Base-by-base conservation (phyloP, 148 eudicot species). In the Silene conica region DNA sequence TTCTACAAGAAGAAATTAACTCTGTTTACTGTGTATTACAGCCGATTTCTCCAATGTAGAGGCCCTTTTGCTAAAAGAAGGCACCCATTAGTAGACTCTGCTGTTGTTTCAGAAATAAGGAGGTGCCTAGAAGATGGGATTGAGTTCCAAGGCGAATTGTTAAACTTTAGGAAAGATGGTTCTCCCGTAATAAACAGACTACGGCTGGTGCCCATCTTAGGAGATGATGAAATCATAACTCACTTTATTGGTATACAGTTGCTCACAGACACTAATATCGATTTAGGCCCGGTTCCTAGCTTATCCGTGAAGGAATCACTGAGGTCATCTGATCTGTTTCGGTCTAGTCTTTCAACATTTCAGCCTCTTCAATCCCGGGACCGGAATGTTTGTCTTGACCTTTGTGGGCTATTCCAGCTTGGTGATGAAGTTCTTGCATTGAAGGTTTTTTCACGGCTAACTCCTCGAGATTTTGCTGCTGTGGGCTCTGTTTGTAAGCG, bases 1-100 rank as follows among this genome's bases (percentile, higher is more conserved):
- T 26, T 13, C 65, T 28, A 69, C 14, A 45, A 43, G 34, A 45
- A 43, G 34, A 71, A 19, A 22, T 55, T 72, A 28, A 77, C 45
- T 18, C 16, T 80, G 22, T 20, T 23, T 26, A 15, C 52, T 69
- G 19, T 74, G 69, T 18, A 25, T 80, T 77, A 73, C 97, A 94
- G 98, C 81, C 97, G 97, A 8, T 92, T 94, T 84, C 85, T 94
- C 87, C 98, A 94, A 86, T 94, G 97, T 81, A 81, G 98, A 88
- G 98, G 98, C 55, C 98, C 98, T 65, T 94, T 82, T 78, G 98
- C 98, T 48, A 91, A 94, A 82, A 83, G 98, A 85, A 89, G 98
- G 81, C 98, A 94, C 72, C 97, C 92, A 10, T 77, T 92, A 28
- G 98, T 94, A 79, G 95, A 92, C 79, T 83, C 98, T 54, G 58